These are phyloP conservation scores for Santalum album DNA, from an alignment of 164 flowering plant genomes.

Conservation along the genomic window DNA sequence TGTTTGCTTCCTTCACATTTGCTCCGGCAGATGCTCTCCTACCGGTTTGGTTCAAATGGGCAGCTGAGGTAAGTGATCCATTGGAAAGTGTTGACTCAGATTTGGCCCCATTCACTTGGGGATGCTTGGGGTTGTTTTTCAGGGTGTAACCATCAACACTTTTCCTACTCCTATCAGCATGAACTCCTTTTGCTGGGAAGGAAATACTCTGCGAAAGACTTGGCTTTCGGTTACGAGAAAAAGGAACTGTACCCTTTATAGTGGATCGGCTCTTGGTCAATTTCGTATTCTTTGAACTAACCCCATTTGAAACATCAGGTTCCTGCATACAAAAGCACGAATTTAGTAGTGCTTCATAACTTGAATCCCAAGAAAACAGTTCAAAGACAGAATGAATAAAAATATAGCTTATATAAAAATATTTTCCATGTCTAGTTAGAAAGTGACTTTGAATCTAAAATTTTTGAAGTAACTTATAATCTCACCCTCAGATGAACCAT, in stretches of 20 bases:
- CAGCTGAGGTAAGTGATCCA: conserved; percentile 19
- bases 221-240: conserved; percentile 27
- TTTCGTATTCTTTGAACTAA: conserved; percentile 29
- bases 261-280: conserved; percentile 24
- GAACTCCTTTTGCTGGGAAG: conserved; percentile 42
- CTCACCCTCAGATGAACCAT: neutral
- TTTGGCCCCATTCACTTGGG: conserved; percentile 23
- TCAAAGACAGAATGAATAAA: neutral
- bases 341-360: too few species aligned
- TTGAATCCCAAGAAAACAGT: neutral
- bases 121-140: too few species aligned
- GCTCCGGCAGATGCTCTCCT: conserved; percentile 26
- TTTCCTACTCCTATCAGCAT: conserved; percentile 35
- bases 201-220: conserved; percentile 55
- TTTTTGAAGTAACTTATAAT: neutral
- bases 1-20: conserved; percentile 21
- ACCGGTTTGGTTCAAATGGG: conserved; percentile 13
- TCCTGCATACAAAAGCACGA: neutral
- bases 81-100: conserved; percentile 17
- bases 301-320: too few species aligned
- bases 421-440: too few species aligned
- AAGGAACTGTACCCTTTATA: conserved; percentile 22
- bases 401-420: too few species aligned
- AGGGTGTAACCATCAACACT: conserved; percentile 36
- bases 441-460: neutral